These are phyloP conservation scores for Zanthoxylum bungeanum DNA, from an alignment of 345 rosid genomes.

Conservation along the genomic window DNA sequence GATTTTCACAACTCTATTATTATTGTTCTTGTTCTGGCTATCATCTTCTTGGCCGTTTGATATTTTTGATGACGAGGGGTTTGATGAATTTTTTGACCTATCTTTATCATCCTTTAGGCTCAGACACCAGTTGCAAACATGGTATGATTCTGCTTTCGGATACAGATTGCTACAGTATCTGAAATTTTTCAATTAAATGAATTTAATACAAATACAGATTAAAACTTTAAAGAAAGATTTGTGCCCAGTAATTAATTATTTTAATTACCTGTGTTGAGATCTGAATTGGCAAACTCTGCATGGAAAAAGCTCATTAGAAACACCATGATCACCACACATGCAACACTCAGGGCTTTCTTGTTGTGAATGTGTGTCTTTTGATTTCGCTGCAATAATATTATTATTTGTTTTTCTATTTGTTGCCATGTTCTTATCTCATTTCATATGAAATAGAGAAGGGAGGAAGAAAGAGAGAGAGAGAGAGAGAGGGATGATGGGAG, in stretches of 20 bases:
- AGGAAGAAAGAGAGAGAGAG: constrained; percentile 4
- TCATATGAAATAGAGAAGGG: neutral
- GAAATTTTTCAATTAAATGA: neutral
- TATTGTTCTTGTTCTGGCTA: constrained; percentile 15
- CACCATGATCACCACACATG: constrained; percentile 77
- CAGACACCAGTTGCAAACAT: constrained; percentile 68
- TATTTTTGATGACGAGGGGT: constrained; percentile 30
- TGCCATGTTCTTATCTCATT: constrained; percentile 17
- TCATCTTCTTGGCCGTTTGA: constrained; percentile 32
- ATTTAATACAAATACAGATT: too few relatives aligned
- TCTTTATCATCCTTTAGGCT: constrained; percentile 30
- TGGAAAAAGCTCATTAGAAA: constrained; percentile 50
- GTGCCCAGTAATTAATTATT: too few relatives aligned
- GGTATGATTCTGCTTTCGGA: constrained; percentile 54
- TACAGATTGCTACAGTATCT: constrained; percentile 75
- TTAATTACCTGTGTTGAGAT: constrained; percentile 65
- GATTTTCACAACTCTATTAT: constrained; percentile 4
- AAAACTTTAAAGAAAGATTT: too few relatives aligned
- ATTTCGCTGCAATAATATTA: neutral
- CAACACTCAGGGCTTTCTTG: constrained; percentile 40
- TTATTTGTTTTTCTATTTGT: constrained; percentile 13
- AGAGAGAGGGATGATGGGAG: neutral
- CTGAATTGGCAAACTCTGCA: constrained; percentile 65
- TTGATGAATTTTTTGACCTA: constrained; percentile 38
- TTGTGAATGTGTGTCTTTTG: constrained; percentile 13